phyloP scores from a whole-genome alignment of 78 protist genomes.

The Protostelium mycophagum region DNA sequence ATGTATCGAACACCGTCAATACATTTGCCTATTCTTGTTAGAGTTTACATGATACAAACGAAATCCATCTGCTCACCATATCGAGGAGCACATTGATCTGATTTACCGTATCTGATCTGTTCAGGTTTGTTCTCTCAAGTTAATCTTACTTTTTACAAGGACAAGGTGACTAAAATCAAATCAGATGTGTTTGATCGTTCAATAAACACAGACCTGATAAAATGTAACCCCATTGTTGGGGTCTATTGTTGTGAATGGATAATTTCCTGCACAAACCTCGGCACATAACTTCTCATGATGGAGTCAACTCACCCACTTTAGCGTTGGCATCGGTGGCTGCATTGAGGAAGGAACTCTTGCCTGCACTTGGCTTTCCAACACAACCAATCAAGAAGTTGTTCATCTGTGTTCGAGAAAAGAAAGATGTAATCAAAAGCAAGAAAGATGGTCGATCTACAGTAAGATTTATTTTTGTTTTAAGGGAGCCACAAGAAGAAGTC shows the following conservation, averaged over 20 bases:
- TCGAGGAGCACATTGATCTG: constrained; percentile 33
- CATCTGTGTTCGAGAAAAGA: not conserved
- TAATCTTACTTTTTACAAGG: constrained; percentile 34
- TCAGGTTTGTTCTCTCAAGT: not conserved
- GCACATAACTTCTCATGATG: not conserved
- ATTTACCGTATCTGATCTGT: constrained; percentile 34
- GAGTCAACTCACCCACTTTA: constrained; percentile 45
- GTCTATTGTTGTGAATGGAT: constrained; percentile 86
- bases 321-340: constrained; percentile 69
- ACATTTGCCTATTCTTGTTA: constrained; percentile 4
- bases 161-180: constrained; percentile 22
- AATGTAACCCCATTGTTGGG: constrained; percentile 74
- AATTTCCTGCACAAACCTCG: constrained; percentile 27
- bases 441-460: not conserved
- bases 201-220: constrained; percentile 18
- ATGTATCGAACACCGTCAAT: constrained; percentile 37
- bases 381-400: constrained; percentile 51
- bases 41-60: not conserved
- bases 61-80: constrained; percentile 30
- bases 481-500: not conserved
- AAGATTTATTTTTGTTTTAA: not conserved
- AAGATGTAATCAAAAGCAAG: not conserved
- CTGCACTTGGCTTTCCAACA: constrained; percentile 81
- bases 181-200: too few species aligned
- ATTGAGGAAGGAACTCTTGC: constrained; percentile 81